Evolutionary conservation across 768 basidiomycete genomes (phyloP).

Genomic region (Boletellus emodensis): DNA sequence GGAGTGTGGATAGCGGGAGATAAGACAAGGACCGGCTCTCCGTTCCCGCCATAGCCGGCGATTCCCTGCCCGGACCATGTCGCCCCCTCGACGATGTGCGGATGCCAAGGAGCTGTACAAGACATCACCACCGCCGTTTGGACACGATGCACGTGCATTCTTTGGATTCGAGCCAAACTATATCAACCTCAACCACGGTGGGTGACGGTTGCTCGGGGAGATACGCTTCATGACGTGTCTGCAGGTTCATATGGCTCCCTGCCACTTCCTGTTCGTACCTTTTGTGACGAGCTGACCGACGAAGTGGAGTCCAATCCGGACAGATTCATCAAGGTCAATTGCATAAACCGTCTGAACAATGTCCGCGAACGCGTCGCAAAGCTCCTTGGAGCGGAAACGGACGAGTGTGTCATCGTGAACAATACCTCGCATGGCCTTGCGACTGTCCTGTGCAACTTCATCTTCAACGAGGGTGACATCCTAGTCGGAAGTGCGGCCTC

Average conservation of each 20-base stretch:
- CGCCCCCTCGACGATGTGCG: neutral
- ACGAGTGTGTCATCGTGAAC: constrained; percentile 52
- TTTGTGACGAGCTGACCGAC: constrained; percentile 38
- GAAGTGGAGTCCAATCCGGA: constrained; percentile 55
- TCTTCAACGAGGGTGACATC: constrained; percentile 51
- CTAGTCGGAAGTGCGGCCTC: constrained; percentile 42
- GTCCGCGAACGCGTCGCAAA: constrained; percentile 46
- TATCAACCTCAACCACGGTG: constrained; percentile 64
- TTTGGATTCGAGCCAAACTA: constrained; percentile 58
- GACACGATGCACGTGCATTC: constrained; percentile 49
- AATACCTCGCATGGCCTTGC: constrained; percentile 42
- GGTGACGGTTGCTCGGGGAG: neutral
- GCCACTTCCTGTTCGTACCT: constrained; percentile 48
- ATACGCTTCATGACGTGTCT: neutral
- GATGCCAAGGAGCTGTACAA: constrained; percentile 17
- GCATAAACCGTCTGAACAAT: constrained; percentile 32
- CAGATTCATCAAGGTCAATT: constrained; percentile 44
- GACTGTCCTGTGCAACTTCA: constrained; percentile 62
- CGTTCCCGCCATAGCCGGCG: too few species aligned
- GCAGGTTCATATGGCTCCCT: constrained; percentile 61
- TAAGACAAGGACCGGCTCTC: neutral
- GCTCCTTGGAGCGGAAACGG: constrained; percentile 46
- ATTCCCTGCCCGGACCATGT: too few species aligned
- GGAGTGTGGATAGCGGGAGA: neutral
- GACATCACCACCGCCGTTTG: constrained; percentile 44